Evolutionary conservation across 2,329 filamentous ascomycete species (phyloP).

Genomic region (Stylonectria norvegica): DNA sequence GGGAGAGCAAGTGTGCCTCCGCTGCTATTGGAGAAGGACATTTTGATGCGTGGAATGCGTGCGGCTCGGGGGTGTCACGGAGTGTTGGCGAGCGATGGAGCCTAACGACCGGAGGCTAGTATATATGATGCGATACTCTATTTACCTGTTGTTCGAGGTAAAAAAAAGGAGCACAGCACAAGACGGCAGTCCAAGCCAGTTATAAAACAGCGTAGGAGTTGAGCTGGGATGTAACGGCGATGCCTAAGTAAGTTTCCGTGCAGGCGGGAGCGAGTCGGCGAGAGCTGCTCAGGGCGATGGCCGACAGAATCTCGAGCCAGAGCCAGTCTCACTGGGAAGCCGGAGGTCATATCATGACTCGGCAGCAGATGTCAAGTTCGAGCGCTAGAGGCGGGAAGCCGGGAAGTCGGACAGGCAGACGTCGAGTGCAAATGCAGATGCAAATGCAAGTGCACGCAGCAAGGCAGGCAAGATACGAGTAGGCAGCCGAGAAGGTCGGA

Average conservation of each 20-base stretch:
- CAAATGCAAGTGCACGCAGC: no score
- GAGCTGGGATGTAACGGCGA: background rate
- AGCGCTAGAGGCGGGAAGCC: constrained; percentile 19
- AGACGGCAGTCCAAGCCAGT: constrained; percentile 6
- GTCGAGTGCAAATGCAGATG: no score
- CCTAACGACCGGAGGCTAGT: constrained; percentile 16
- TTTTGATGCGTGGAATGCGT: constrained; percentile 36
- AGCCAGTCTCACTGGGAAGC: constrained; percentile 26
- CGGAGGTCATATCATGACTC: constrained; percentile 30
- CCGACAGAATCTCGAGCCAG: constrained; percentile 26
- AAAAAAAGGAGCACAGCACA: constrained; percentile 11
- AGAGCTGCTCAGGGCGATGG: constrained; percentile 19
- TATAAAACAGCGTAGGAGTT: background rate
- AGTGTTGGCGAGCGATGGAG: constrained; percentile 23
- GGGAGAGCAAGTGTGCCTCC: constrained; percentile 82
- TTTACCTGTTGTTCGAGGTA: constrained; percentile 12
- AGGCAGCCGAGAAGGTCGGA: constrained; percentile 16
- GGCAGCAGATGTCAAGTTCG: constrained; percentile 12
- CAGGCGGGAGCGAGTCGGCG: constrained; percentile 8
- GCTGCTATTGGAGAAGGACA: constrained; percentile 57
- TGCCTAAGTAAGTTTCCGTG: background rate
- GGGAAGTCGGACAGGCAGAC: constrained; percentile 9
- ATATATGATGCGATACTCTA: constrained; percentile 11
- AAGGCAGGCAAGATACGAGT: background rate
- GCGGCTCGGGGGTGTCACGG: constrained; percentile 21